A percentile compares a stretch with the other conserved stretches of the same genome.
phyloP scores from a whole-genome alignment of 768 basidiomycete species.

The Chiua virens region DNA sequence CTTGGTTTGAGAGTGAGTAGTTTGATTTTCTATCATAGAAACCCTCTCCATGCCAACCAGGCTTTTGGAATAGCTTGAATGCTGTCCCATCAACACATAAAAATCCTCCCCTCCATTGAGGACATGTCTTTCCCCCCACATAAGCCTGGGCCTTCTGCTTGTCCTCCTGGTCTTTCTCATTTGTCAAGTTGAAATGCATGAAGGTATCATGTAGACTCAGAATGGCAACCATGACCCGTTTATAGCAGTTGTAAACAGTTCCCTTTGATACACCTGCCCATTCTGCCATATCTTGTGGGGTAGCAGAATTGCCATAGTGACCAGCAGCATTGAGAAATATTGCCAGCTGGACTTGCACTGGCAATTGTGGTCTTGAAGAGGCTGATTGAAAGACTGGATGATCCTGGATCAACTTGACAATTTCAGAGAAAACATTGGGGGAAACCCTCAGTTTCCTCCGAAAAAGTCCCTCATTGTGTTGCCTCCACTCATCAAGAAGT shows the following conservation, averaged over 20 bases:
- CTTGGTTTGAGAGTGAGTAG: slow-evolving; percentile 12
- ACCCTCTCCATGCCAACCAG: slow-evolving; percentile 15
- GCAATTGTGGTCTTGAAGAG: too few relatives aligned
- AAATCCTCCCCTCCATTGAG: slow-evolving; percentile 5
- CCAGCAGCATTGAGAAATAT: too few relatives aligned
- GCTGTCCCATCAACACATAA: slow-evolving; percentile 12
- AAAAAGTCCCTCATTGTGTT: too few relatives aligned
- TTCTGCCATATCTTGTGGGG: slow-evolving; percentile 19
- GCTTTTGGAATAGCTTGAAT: slow-evolving; percentile 22
- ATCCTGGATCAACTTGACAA: too few relatives aligned
- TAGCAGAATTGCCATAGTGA: slow-evolving; percentile 5
- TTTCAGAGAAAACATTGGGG: too few relatives aligned
- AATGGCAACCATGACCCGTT: slow-evolving; percentile 13
- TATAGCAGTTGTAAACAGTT: slow-evolving; percentile 18
- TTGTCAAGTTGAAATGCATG: slow-evolving; percentile 4
- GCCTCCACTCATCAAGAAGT: too few relatives aligned
- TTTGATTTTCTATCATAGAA: slow-evolving; percentile 13
- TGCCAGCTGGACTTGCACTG: too few relatives aligned
- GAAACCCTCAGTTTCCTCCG: too few relatives aligned
- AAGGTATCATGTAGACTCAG: slow-evolving; percentile 5
- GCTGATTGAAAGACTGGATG: too few relatives aligned
- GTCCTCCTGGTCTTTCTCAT: not conserved
- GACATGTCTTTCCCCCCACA: not conserved
- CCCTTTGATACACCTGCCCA: slow-evolving; percentile 20
- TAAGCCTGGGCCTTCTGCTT: not conserved